Percentiles rank a stretch among this genome's conserved stretches.
Evolutionary conservation across 2,329 filamentous ascomycete genomes (phyloP).

Genomic region (Pseudovirgaria hyperparasitica): DNA sequence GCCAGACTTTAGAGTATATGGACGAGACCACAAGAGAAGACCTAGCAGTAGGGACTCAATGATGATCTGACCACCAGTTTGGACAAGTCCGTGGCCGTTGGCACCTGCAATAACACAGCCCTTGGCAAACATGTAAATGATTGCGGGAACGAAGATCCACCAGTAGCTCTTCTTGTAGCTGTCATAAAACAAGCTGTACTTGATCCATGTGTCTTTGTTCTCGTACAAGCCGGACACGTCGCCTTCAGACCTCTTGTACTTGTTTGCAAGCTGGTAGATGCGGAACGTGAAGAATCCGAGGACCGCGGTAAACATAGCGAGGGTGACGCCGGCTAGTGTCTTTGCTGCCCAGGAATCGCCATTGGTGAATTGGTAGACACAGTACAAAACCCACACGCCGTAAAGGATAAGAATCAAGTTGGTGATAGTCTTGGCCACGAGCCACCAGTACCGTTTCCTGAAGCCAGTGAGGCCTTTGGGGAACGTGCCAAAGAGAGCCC

Average conservation of each 20-base stretch:
- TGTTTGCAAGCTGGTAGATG: slow-evolving; percentile 64
- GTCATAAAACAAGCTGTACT: slow-evolving; percentile 97
- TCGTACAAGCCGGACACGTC: slow-evolving; percentile 66
- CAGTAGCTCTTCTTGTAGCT: slow-evolving; percentile 89
- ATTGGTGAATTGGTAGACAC: slow-evolving; percentile 85
- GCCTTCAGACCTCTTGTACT: slow-evolving; percentile 64
- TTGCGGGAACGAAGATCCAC: slow-evolving; percentile 89
- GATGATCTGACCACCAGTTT: slow-evolving; percentile 66
- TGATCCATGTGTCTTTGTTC: slow-evolving; percentile 80
- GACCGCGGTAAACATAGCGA: slow-evolving; percentile 66
- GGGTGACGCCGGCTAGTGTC: slow-evolving; percentile 65
- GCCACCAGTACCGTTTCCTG: slow-evolving; percentile 92
- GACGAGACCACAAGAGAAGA: slow-evolving; percentile 71
- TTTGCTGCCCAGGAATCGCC: slow-evolving; percentile 94
- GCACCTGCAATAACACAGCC: slow-evolving; percentile 74
- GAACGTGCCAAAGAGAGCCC: slow-evolving; percentile 82
- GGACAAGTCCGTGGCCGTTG: slow-evolving; percentile 72
- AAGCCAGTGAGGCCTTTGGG: slow-evolving; percentile 69
- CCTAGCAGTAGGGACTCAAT: slow-evolving; percentile 70
- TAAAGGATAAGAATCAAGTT: slow-evolving; percentile 85
- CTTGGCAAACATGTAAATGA: slow-evolving; percentile 83
- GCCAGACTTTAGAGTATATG: slow-evolving; percentile 74
- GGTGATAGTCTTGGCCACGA: slow-evolving; percentile 78
- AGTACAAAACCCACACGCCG: slow-evolving; percentile 90
- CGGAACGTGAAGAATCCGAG: slow-evolving; percentile 74